Percentiles rank a stretch among this genome's conserved stretches.
phyloP scores from a whole-genome alignment of 441 rosid genomes.

The Adansonia rubrostipa region DNA sequence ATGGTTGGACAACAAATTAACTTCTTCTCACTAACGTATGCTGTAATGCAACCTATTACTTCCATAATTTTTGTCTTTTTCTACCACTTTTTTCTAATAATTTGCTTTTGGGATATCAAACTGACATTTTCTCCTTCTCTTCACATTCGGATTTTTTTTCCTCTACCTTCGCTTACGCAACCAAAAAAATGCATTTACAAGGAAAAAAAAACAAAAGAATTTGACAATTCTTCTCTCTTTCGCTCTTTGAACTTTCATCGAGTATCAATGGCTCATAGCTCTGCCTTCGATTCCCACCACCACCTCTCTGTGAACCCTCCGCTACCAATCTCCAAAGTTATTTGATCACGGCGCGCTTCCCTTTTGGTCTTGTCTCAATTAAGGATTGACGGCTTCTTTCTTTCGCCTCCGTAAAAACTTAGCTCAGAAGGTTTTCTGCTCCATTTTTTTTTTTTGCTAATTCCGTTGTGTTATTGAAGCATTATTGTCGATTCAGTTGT shows the following conservation, averaged over 20 bases:
- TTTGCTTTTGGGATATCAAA: too few relatives aligned
- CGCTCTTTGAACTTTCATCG: slow-evolving; percentile 39
- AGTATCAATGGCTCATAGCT: slow-evolving; percentile 70
- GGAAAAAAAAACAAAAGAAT: slow-evolving; percentile 6
- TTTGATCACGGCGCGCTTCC: background rate
- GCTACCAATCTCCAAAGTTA: slow-evolving; percentile 85
- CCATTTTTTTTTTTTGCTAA: background rate
- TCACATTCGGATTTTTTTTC: too few relatives aligned
- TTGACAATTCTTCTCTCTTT: background rate
- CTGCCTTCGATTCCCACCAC: slow-evolving; percentile 62
- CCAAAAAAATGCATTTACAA: background rate
- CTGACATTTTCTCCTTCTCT: too few relatives aligned
- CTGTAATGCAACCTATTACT: background rate
- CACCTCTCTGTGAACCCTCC: slow-evolving; percentile 71
- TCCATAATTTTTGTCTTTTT: too few relatives aligned
- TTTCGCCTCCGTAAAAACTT: slow-evolving; percentile 23
- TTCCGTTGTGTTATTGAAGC: background rate
- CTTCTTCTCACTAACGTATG: slow-evolving; percentile 20
- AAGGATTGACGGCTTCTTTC: background rate
- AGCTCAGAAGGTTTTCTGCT: slow-evolving; percentile 10
- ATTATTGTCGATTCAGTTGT: slow-evolving; percentile 12
- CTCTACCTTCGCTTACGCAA: slow-evolving; percentile 18
- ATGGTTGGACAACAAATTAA: slow-evolving; percentile 6
- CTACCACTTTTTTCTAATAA: too few relatives aligned
- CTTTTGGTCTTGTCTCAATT: too few relatives aligned